phyloP scores from a whole-genome alignment of 495 filamentous ascomycete species.

The Choiromyces venosus region DNA sequence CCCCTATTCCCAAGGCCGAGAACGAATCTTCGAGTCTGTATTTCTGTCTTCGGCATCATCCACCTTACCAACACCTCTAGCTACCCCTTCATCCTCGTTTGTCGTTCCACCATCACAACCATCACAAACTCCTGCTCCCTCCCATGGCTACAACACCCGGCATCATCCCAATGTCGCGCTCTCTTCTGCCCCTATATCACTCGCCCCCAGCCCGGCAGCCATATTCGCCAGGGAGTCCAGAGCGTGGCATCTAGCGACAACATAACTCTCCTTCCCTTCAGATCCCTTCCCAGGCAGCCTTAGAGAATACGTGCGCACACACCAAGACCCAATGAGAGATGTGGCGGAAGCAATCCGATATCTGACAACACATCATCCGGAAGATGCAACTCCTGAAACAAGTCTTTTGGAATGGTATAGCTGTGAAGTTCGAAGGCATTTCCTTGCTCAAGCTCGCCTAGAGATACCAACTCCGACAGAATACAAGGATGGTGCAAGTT shows the following conservation, averaged over 20 bases:
- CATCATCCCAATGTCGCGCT: conserved; percentile 32
- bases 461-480: conserved; percentile 35
- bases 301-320: conserved; percentile 26
- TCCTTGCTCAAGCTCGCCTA: conserved; percentile 35
- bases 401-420: conserved; percentile 40
- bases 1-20: conserved; percentile 19
- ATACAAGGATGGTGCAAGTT: conserved; percentile 18
- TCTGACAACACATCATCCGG: conserved; percentile 21
- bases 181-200: conserved; percentile 26
- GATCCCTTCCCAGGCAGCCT: conserved; percentile 28
- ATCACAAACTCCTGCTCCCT: conserved; percentile 29
- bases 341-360: conserved; percentile 36
- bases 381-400: conserved; percentile 34
- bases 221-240: conserved; percentile 31
- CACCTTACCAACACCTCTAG: conserved; percentile 26
- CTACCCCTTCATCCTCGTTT: conserved; percentile 27
- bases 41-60: conserved; percentile 33
- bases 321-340: conserved; percentile 28
- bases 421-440: conserved; percentile 40
- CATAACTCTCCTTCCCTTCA: conserved; percentile 31
- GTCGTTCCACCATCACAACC: conserved; percentile 12
- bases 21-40: conserved; percentile 37
- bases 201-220: conserved; percentile 34
- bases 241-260: conserved; percentile 37
- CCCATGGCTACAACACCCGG: conserved; percentile 39